Evolutionary conservation across 306 rosid species (phyloP).

Genomic region (Adenanthera pavonina): DNA sequence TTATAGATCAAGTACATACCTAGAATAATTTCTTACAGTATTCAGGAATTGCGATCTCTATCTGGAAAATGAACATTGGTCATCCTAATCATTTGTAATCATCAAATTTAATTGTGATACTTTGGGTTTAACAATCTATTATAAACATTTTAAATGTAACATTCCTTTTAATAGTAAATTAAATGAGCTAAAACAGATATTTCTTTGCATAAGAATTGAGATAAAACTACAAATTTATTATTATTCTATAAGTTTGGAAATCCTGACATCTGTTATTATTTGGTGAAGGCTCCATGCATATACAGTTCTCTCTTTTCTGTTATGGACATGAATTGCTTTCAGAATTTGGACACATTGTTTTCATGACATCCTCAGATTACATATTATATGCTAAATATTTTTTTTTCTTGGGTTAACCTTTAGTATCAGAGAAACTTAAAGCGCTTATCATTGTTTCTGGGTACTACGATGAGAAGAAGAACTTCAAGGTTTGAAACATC

Average conservation of each 20-base stretch:
- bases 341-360: no score
- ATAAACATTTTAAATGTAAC: background rate
- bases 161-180: no score
- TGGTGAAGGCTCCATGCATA: background rate
- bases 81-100: background rate
- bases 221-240: no score
- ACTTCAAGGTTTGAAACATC: conserved; percentile 70
- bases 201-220: no score
- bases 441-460: conserved; percentile 76
- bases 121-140: background rate
- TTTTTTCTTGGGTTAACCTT: conserved; percentile 8
- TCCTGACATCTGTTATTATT: background rate
- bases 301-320: no score
- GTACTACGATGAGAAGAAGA: conserved; percentile 60
- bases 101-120: background rate
- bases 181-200: no score
- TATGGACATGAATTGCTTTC: no score
- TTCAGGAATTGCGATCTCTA: background rate
- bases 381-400: background rate
- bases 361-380: background rate
- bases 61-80: background rate
- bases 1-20: background rate
- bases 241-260: no score
- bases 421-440: conserved; percentile 74
- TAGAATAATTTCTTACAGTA: background rate